These are phyloP conservation scores for Exophiala xenobiotica DNA, from an alignment of 2,329 filamentous ascomycete genomes.

Conservation along the genomic window DNA sequence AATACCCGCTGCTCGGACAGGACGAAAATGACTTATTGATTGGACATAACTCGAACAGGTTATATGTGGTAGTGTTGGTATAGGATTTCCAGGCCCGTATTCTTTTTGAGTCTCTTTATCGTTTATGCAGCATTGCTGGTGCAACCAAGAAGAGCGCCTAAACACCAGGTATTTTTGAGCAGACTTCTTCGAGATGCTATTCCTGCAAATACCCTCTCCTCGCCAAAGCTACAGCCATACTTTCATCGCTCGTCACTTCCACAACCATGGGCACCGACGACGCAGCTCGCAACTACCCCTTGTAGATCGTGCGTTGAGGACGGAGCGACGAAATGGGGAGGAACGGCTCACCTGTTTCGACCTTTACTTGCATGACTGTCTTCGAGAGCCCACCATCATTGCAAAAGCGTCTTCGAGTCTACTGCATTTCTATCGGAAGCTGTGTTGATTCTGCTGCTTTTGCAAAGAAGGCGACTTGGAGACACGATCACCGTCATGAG, in stretches of 20 bases:
- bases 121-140: conserved; percentile 7
- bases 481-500: conserved; percentile 59
- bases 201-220: too few relatives aligned
- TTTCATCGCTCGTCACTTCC: too few relatives aligned
- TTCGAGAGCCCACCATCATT: neutral
- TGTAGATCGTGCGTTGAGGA: too few relatives aligned
- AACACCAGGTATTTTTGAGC: neutral
- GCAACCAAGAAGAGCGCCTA: conserved; percentile 1
- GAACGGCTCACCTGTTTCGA: neutral
- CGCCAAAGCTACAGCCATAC: too few relatives aligned
- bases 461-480: neutral
- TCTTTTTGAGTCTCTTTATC: conserved; percentile 4
- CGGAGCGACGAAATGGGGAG: neutral
- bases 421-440: neutral
- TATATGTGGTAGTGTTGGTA: conserved; percentile 19
- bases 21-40: conserved; percentile 27
- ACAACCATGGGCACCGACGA: too few relatives aligned
- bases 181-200: too few relatives aligned
- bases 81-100: conserved; percentile 14
- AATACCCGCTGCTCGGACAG: conserved; percentile 27
- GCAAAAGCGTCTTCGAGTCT: neutral
- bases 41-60: conserved; percentile 25
- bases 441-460: neutral
- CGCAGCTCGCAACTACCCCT: too few relatives aligned
- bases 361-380: neutral